A percentile compares a stretch with the other conserved stretches of the same genome.
Conservation (phyloP, 148 eudicot genomes). For the Vaccinium vitisidaea region DNA sequence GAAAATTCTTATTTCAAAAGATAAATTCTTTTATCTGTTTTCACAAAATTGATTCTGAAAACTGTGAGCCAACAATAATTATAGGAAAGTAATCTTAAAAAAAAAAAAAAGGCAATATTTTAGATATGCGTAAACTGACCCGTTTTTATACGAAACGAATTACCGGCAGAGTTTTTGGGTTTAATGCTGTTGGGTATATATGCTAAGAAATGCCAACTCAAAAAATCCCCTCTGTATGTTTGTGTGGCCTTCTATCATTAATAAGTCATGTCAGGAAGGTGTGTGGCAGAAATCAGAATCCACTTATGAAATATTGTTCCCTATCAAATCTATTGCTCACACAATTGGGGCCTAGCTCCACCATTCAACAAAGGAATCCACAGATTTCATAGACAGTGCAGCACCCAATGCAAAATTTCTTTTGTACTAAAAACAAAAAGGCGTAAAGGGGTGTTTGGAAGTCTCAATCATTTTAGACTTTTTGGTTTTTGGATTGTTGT, state of each 20-base stretch:
- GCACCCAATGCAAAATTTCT: background rate
- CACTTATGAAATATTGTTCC: slow-evolving; percentile 11
- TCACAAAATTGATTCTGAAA: no score
- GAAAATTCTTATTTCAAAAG: background rate
- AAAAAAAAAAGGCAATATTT: no score
- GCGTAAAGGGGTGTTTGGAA: no score
- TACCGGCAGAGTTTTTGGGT: no score
- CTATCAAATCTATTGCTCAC: background rate
- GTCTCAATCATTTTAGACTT: no score
- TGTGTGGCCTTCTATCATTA: slow-evolving; percentile 6
- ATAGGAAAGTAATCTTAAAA: no score
- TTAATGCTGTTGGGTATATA: background rate
- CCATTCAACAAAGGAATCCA: background rate
- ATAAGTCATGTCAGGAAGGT: background rate
- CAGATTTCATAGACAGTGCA: background rate
- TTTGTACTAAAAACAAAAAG: background rate
- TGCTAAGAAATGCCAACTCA: background rate
- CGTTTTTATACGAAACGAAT: no score
- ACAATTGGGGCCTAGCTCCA: background rate
- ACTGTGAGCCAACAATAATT: no score
- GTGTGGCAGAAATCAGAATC: slow-evolving; percentile 13
- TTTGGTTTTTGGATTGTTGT: no score
- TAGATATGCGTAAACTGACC: no score
- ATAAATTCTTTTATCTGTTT: no score
- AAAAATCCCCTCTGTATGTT: background rate